These are phyloP conservation scores for Lichtheimia ramosa DNA, from an alignment of 371 early-diverging fungal species.

Conservation along the genomic window DNA sequence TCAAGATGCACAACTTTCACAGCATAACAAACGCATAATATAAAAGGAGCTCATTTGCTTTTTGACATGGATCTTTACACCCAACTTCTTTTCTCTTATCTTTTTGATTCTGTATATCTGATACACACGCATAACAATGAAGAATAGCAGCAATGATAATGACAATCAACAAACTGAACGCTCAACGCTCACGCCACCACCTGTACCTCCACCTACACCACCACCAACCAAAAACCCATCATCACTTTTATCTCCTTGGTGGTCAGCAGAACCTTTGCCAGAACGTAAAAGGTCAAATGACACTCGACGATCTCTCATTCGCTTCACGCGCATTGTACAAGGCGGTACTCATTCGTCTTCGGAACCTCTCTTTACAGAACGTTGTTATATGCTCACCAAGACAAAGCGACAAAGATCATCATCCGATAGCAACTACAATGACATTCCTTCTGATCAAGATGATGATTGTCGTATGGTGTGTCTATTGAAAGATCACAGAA, in stretches of 20 bases:
- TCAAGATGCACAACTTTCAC: no score
- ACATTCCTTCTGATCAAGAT: neutral
- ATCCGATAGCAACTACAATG: neutral
- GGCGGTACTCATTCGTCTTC: neutral
- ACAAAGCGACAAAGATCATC: neutral
- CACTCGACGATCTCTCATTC: constrained; percentile 5
- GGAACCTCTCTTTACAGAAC: constrained; percentile 5
- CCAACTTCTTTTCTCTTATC: no score
- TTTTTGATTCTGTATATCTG: no score
- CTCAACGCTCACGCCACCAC: constrained; percentile 9
- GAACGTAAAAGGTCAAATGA: constrained; percentile 2
- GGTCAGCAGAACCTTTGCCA: constrained; percentile 13
- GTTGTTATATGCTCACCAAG: constrained; percentile 9
- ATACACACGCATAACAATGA: no score
- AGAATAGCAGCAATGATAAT: no score
- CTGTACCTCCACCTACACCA: constrained; percentile 12
- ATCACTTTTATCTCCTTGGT: constrained; percentile 13
- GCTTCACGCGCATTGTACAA: constrained; percentile 9
- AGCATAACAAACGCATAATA: no score
- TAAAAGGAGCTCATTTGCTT: no score
- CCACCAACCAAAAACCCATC: constrained; percentile 9
- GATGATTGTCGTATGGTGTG: constrained; percentile 26
- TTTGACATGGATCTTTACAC: no score
- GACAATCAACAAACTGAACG: no score
- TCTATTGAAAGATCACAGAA: constrained; percentile 13